Evolutionary conservation across 345 rosid species (phyloP), one percentile per base, ranked within the genome.

Genomic region (Dovyalis caffra): DNA sequence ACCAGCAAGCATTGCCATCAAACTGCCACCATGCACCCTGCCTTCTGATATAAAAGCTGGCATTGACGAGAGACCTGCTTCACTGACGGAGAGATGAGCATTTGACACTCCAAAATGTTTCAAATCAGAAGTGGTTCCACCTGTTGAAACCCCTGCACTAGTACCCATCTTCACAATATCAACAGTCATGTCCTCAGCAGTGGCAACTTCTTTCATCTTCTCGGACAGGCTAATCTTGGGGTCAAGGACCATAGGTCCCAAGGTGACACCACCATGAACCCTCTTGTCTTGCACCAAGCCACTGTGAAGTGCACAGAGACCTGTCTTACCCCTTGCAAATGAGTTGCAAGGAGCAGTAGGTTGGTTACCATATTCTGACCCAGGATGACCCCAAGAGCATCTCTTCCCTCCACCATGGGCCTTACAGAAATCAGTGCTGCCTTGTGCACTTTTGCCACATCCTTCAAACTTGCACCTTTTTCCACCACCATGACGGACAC

Each of bases 401-500:
- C 97, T 84, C 81, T 89, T 95, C 34, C 99, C 99, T 71, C 99
- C 99, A 73, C 99, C 97, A 69, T 95, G 99, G 9, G 99, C 98
- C 85, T 95, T 93, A 87, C 99, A 95, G 71, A 88, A 92, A 80
- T 95, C 94, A 0, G 99, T 95, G 80, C 99, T 89, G 10, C 99
- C 99, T 83, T 95, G 99, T 6, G 99, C 99, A 71, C 99, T 95
- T 83, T 95, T 95, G 53, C 89, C 89, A 72, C 99, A 95, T 28
- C 97, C 99, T 77, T 89, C 93, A 72, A 69, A 76, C 77, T 89
- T 88, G 58, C 99, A 95, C 63, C 99, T 90, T 84, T 91, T 95
- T n/a, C 99, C 99, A 20, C 99, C 99, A 72, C 99, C 99, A 76
- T 95, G 99, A 15, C 97, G 91, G 37, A 95, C 99, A 80, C 99